Conservation (phyloP, 805 yeast species). For the Barnettozyma populi region DNA sequence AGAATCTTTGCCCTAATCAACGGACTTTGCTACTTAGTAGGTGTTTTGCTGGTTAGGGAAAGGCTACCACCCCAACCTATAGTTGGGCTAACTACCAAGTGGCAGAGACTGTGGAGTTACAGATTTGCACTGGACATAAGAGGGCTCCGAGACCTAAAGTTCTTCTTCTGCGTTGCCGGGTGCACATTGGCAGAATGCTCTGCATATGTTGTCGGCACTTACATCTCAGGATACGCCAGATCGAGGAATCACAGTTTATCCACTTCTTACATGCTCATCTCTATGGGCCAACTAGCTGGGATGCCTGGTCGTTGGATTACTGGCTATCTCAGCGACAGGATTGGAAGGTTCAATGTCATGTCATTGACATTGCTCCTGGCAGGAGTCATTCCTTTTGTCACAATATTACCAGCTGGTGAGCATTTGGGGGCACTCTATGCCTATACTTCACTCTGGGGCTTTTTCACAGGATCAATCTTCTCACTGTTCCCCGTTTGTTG, state of each 20-base stretch:
- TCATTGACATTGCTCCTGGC: slow-evolving; percentile 28
- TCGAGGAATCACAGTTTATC: slow-evolving; percentile 37
- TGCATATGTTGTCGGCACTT: slow-evolving; percentile 40
- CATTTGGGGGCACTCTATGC: slow-evolving; percentile 33
- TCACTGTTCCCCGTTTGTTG: slow-evolving; percentile 53
- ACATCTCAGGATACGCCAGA: slow-evolving; percentile 44
- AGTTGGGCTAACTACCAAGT: slow-evolving; percentile 19
- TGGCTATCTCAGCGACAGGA: slow-evolving; percentile 36
- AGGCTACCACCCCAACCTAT: slow-evolving; percentile 30
- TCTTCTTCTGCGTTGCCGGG: slow-evolving; percentile 37
- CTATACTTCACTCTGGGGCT: slow-evolving; percentile 46
- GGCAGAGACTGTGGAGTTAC: slow-evolving; percentile 24
- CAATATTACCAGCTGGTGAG: slow-evolving; percentile 35
- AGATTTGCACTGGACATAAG: slow-evolving; percentile 27
- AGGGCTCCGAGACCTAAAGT: slow-evolving; percentile 40
- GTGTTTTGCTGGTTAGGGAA: slow-evolving; percentile 34
- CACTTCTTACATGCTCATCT: slow-evolving; percentile 39
- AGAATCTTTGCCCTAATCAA: slow-evolving; percentile 44
- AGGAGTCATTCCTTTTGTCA: slow-evolving; percentile 28
- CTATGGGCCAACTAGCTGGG: slow-evolving; percentile 37
- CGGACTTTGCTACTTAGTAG: slow-evolving; percentile 29
- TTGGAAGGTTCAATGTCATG: slow-evolving; percentile 52
- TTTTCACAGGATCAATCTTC: slow-evolving; percentile 48
- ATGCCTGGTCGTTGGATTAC: slow-evolving; percentile 39
- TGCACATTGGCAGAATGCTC: slow-evolving; percentile 43